Base-by-base conservation (phyloP, 768 basidiomycete genomes). In the Phaeotremella skinneri region DNA sequence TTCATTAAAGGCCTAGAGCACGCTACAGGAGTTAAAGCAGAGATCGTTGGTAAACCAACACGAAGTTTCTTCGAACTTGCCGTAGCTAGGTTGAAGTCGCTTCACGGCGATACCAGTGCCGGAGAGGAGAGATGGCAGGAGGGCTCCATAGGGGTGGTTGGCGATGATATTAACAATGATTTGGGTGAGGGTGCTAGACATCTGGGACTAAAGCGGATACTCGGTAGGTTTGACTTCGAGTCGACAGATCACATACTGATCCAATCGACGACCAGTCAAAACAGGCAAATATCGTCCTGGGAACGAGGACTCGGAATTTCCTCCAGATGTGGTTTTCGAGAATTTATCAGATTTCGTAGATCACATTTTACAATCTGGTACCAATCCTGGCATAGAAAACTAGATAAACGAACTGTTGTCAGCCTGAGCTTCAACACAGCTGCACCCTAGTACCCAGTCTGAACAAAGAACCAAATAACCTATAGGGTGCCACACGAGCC, bases 241-340 rank as follows among this genome's bases (percentile, higher is more conserved):
- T 56, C 42, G 49, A 51, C 11, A 29, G 2, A 49, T 49, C 50
- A 64, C 34, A 32, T 58, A 34, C 52, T 25, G 26, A 32, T 61
- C 49, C 45, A 31, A 20, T n/a, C n/a, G n/a, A n/a, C 54, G 29
- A 39, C 41, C 56, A 85, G 87, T 87, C 23, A 81, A 80, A 67
- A 86, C 87, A 4, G 87, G 87, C 11, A 89, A 88, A 67, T 88
- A 87, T 68, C 80, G 87, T 2, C 20, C 76, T 2, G 85, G 84
- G 2, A 84, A 85, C 63, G 87, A 87, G 70, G 53, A 43, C 16
- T 80, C 79, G 0, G 61, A 74, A 1, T 61, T 68, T 4, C 78
- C 81, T 27, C 85, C 85, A 2, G 82, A 86, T 69, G 82, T 83
- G 62, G 75, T 85, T 2, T 81, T 69, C 52, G 82, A 82, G 27